Evolutionary conservation across 768 basidiomycete genomes (phyloP).

Genomic region (Udeniomyces megalosporus): DNA sequence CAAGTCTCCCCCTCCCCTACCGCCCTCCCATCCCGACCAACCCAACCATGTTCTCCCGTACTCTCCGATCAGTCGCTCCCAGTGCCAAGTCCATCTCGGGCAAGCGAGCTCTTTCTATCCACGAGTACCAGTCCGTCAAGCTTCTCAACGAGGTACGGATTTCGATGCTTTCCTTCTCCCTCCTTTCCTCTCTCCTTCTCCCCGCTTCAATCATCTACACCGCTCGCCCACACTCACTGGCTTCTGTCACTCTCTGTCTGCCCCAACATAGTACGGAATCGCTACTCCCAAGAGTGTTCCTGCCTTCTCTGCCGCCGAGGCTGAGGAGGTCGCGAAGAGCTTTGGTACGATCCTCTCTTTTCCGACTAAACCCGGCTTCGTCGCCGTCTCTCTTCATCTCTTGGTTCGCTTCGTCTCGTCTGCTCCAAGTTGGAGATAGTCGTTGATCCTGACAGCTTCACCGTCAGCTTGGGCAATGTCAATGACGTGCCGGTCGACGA

Average conservation of each 20-base stretch:
- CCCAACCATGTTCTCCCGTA: conserved; percentile 9
- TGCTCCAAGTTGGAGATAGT: neutral
- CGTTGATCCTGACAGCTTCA: too few species aligned
- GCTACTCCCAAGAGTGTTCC: conserved; percentile 80
- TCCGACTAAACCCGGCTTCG: neutral
- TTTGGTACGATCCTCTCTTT: conserved; percentile 44
- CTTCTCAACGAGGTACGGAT: conserved; percentile 69
- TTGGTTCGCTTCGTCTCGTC: neutral
- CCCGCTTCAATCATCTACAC: too few species aligned
- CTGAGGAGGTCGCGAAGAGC: conserved; percentile 68
- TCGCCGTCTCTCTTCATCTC: neutral
- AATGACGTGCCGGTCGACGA: too few species aligned
- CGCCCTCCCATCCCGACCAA: too few species aligned
- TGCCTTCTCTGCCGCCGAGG: conserved; percentile 78
- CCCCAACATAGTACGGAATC: conserved; percentile 62
- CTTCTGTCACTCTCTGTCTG: too few species aligned
- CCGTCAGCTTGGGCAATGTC: too few species aligned
- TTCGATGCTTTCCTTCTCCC: conserved; percentile 1
- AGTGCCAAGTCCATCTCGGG: neutral
- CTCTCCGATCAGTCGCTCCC: conserved; percentile 2
- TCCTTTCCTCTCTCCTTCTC: neutral
- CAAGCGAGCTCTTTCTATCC: conserved; percentile 81
- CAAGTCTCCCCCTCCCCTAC: too few species aligned
- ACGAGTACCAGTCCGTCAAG: conserved; percentile 94
- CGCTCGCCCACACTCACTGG: too few species aligned